These are phyloP conservation scores for Plasmodium adleri DNA, from an alignment of 169 alveolate species.

Conservation along the genomic window DNA sequence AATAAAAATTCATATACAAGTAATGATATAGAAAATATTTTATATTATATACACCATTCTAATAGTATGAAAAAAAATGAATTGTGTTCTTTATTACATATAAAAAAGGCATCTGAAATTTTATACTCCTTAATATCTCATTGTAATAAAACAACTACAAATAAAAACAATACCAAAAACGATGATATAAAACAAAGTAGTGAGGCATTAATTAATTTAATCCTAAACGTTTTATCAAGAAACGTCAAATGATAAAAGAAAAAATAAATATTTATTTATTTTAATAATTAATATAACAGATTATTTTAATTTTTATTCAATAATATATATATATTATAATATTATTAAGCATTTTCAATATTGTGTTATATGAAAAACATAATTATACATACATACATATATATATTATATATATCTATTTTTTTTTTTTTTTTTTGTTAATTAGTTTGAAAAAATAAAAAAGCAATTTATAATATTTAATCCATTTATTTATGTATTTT, in stretches of 20 bases:
- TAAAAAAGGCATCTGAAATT: constrained; percentile 64
- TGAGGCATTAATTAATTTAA: constrained; percentile 29
- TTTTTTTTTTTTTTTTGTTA: constrained; percentile 4
- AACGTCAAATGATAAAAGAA: constrained; percentile 26
- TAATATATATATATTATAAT: too few relatives aligned
- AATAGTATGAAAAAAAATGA: constrained; percentile 71
- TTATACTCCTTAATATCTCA: constrained; percentile 28
- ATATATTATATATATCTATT: not conserved
- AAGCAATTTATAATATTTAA: too few relatives aligned
- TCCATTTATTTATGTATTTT: too few relatives aligned
- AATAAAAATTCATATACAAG: constrained; percentile 33
- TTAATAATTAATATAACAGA: too few relatives aligned
- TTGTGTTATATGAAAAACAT: too few relatives aligned
- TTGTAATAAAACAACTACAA: constrained; percentile 19
- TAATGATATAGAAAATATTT: constrained; percentile 34
- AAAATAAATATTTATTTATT: not conserved
- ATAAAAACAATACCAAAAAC: constrained; percentile 12
- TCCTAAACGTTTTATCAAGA: constrained; percentile 31
- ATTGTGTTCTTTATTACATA: constrained; percentile 62
- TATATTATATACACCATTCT: constrained; percentile 37
- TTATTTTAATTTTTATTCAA: too few relatives aligned
- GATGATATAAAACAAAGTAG: constrained; percentile 31
- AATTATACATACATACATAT: not conserved
- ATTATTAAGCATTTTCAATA: too few relatives aligned
- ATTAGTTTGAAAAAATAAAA: not conserved